phyloP scores from a whole-genome alignment of 1,284 basidiomycete genomes.

The Termitomyces sp. region DNA sequence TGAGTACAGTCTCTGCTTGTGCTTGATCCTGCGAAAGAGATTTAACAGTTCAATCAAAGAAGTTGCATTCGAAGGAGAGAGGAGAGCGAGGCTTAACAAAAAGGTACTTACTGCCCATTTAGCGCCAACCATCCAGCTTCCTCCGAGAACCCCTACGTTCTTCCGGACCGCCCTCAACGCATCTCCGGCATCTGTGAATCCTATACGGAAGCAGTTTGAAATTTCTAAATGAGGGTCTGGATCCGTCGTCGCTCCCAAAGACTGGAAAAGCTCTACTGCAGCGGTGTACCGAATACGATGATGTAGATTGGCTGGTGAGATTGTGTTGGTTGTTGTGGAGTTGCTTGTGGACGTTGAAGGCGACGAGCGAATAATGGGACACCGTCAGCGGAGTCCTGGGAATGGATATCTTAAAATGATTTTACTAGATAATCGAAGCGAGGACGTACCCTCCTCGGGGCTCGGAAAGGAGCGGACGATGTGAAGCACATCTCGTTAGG shows the following conservation, averaged over 20 bases:
- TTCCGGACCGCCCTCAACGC: conserved; percentile 71
- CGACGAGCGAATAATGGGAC: conserved; percentile 31
- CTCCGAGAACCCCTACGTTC: conserved; percentile 71
- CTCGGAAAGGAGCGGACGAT: conserved; percentile 34
- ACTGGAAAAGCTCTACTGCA: conserved; percentile 67
- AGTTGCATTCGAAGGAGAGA: neutral
- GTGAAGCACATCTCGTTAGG: conserved; percentile 52
- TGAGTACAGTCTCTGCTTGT: conserved; percentile 51
- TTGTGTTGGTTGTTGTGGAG: conserved; percentile 23
- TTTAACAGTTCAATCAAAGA: neutral
- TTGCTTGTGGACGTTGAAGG: conserved; percentile 27
- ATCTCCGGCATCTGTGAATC: conserved; percentile 62
- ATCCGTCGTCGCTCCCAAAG: conserved; percentile 58
- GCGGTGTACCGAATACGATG: conserved; percentile 70
- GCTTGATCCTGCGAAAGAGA: conserved; percentile 45
- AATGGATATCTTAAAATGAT: neutral
- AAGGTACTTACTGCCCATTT: conserved; percentile 66
- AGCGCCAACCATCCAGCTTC: conserved; percentile 75
- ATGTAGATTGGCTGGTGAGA: conserved; percentile 45
- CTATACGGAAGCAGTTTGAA: conserved; percentile 67
- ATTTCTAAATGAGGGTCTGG: conserved; percentile 60
- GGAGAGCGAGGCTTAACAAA: neutral
- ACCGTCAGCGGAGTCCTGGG: conserved; percentile 30
- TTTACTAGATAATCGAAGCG: conserved; percentile 5
- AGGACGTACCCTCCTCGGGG: conserved; percentile 36